Evolutionary conservation across 2,329 filamentous ascomycete genomes (phyloP).

Genomic region (Calonectria montana): DNA sequence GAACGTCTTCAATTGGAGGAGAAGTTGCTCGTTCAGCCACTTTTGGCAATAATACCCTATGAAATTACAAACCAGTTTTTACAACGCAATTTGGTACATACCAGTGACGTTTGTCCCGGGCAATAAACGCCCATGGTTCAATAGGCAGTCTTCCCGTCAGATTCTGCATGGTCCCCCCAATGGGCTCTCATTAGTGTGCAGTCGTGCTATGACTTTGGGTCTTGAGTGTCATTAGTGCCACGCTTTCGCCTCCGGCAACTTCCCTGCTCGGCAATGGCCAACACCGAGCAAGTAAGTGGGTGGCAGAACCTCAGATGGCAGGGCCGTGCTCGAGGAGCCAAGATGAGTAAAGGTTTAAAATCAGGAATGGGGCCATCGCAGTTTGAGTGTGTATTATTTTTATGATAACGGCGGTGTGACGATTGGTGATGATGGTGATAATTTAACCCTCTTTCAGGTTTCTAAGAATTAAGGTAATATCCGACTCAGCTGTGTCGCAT

Average conservation of each 20-base stretch:
- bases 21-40: constrained; percentile 6
- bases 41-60: constrained; percentile 23
- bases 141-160: background rate
- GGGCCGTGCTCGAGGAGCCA: background rate
- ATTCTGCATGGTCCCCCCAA: background rate
- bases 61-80: background rate
- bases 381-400: background rate
- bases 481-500: background rate
- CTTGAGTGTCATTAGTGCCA: background rate
- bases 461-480: background rate
- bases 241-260: background rate
- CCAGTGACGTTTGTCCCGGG: background rate
- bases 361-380: background rate
- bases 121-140: too few species aligned
- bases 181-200: background rate
- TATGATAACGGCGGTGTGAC: background rate
- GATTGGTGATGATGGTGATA: background rate
- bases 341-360: background rate
- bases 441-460: background rate
- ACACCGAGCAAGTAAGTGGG: background rate
- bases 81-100: background rate
- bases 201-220: too few species aligned
- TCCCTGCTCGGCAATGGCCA: background rate
- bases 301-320: background rate
- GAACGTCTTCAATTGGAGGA: background rate